Percentiles rank a stretch among this genome's conserved stretches.
Conservation (phyloP, 2,329 filamentous ascomycete species). For the Xylaria sp. region DNA sequence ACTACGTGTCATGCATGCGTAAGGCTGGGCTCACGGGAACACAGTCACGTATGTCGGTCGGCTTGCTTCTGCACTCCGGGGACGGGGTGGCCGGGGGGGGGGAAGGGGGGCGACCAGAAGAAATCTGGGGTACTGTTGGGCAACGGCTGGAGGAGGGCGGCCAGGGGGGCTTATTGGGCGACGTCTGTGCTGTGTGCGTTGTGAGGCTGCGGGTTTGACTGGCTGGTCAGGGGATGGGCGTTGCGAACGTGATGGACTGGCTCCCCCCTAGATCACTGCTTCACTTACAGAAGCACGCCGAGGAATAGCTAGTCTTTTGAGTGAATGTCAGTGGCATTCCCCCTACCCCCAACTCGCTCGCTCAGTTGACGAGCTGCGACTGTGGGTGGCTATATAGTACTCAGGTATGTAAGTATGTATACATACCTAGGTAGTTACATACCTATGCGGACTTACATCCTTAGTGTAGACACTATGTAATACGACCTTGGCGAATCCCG, state of each 20-base stretch:
- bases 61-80: slow-evolving; percentile 32
- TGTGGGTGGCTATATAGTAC: not conserved
- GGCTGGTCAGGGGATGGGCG: slow-evolving; percentile 27
- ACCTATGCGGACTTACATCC: not conserved
- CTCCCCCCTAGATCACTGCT: not conserved
- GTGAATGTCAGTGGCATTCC: too few species aligned
- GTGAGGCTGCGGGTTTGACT: slow-evolving; percentile 34
- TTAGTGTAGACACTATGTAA: not conserved
- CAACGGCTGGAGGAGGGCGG: slow-evolving; percentile 28
- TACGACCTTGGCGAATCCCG: slow-evolving; percentile 19
- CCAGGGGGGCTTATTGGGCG: slow-evolving; percentile 25
- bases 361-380: not conserved
- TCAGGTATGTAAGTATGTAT: not conserved
- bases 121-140: slow-evolving; percentile 40
- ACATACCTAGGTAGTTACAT: not conserved
- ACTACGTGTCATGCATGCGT: slow-evolving; percentile 37
- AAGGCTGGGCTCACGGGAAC: slow-evolving; percentile 35
- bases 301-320: not conserved
- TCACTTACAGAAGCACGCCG: not conserved
- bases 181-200: slow-evolving; percentile 12
- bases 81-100: slow-evolving; percentile 19
- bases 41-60: slow-evolving; percentile 28
- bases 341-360: not conserved
- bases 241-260: slow-evolving; percentile 18
- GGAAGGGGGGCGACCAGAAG: slow-evolving; percentile 7